Evolutionary conservation across 2,329 filamentous ascomycete genomes (phyloP).

Genomic region (Fusarium illudens): DNA sequence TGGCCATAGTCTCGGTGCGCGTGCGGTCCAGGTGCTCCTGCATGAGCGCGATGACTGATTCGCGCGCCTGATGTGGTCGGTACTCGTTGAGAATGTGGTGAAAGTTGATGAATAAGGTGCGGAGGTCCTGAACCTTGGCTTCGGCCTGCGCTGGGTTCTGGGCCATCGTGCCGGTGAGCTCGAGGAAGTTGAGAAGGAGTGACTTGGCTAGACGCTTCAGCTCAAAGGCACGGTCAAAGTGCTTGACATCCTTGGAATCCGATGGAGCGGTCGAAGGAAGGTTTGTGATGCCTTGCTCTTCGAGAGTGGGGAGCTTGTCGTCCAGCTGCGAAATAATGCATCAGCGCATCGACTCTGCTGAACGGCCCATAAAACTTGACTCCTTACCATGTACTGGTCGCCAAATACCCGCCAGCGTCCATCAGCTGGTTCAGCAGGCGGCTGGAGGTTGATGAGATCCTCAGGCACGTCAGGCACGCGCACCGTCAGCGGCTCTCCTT

Average conservation of each 20-base stretch:
- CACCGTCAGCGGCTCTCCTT: constrained; percentile 39
- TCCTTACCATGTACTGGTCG: constrained; percentile 65
- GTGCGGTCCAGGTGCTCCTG: constrained; percentile 81
- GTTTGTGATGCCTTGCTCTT: constrained; percentile 75
- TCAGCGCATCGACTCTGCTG: background rate
- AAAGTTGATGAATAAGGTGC: constrained; percentile 87
- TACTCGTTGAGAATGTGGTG: constrained; percentile 96
- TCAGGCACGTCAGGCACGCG: constrained; percentile 65
- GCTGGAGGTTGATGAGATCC: constrained; percentile 80
- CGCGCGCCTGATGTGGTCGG: constrained; percentile 88
- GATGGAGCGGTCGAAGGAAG: constrained; percentile 57
- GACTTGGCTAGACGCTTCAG: constrained; percentile 84
- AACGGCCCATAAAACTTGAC: no score
- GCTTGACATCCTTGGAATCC: constrained; percentile 59
- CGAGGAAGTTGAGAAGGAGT: constrained; percentile 86
- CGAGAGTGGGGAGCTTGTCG: constrained; percentile 71
- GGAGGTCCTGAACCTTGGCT: constrained; percentile 79
- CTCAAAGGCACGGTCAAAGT: constrained; percentile 71
- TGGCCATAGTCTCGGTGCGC: constrained; percentile 75
- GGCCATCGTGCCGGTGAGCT: constrained; percentile 69
- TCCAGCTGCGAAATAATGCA: constrained; percentile 53
- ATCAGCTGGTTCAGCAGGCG: constrained; percentile 76
- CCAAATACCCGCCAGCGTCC: constrained; percentile 82
- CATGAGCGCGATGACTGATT: constrained; percentile 87
- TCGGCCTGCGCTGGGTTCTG: constrained; percentile 58